phyloP scores from a whole-genome alignment of 495 filamentous ascomycete genomes.

The Wilcoxina mikolae region DNA sequence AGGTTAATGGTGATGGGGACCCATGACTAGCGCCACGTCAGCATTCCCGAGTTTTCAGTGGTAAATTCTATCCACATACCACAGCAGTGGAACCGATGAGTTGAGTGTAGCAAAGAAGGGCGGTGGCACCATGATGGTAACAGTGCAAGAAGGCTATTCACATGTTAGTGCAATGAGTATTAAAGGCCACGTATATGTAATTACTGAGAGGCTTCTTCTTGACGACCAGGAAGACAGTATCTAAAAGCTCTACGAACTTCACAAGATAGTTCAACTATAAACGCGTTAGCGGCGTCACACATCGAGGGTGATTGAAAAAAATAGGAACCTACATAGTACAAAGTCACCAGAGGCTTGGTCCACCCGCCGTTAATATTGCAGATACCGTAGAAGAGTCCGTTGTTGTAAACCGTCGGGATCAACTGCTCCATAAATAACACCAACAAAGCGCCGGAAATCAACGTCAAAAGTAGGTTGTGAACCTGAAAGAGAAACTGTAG shows the following conservation, averaged over 20 bases:
- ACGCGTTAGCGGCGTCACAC: constrained; percentile 26
- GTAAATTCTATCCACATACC: constrained; percentile 14
- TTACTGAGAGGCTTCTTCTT: constrained; percentile 78
- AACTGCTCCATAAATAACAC: constrained; percentile 61
- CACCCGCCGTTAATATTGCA: constrained; percentile 59
- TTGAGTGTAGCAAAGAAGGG: constrained; percentile 74
- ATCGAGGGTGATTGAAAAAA: constrained; percentile 13
- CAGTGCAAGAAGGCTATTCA: constrained; percentile 64
- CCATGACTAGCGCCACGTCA: constrained; percentile 38
- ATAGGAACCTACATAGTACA: constrained; percentile 63
- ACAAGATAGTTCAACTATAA: constrained; percentile 66
- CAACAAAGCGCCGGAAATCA: constrained; percentile 51
- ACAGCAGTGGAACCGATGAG: constrained; percentile 65
- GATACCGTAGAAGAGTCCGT: constrained; percentile 59
- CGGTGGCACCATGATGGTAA: constrained; percentile 74
- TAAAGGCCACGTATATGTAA: constrained; percentile 1
- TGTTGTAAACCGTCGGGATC: constrained; percentile 48
- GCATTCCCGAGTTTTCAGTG: constrained; percentile 3
- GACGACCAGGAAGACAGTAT: constrained; percentile 68
- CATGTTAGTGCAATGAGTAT: constrained; percentile 19
- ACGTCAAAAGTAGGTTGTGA: constrained; percentile 68
- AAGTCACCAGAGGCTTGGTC: constrained; percentile 57
- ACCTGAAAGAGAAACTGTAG: constrained; percentile 55
- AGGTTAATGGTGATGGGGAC: constrained; percentile 64
- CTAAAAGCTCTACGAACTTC: constrained; percentile 67